phyloP scores from a whole-genome alignment of 2,329 filamentous ascomycete species.

The Cadophora sp. region DNA sequence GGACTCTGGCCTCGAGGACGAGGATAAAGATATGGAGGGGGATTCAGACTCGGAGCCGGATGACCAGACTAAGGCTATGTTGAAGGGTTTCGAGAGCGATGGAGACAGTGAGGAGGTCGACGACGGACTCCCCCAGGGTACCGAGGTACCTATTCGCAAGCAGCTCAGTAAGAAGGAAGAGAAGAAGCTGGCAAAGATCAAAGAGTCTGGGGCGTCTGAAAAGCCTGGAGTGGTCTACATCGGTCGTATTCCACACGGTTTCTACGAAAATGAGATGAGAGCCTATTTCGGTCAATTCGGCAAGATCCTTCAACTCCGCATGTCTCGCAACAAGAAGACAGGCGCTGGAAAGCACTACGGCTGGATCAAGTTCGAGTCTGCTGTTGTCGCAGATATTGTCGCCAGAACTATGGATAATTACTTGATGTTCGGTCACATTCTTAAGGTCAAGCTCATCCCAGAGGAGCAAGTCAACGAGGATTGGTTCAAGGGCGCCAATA shows the following conservation, averaged over 20 bases:
- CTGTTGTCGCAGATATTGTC: slow-evolving; percentile 87
- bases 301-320: slow-evolving; percentile 74
- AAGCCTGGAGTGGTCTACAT: slow-evolving; percentile 86
- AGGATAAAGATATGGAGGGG: slow-evolving; percentile 27
- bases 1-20: slow-evolving; percentile 27
- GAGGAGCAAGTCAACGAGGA: slow-evolving; percentile 79
- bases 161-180: slow-evolving; percentile 54
- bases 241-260: slow-evolving; percentile 90
- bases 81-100: slow-evolving; percentile 62
- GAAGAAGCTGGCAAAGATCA: slow-evolving; percentile 54
- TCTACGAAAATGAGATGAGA: slow-evolving; percentile 96
- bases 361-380: slow-evolving; percentile 84
- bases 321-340: slow-evolving; percentile 91
- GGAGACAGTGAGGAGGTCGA: slow-evolving; percentile 53
- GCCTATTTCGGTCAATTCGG: slow-evolving; percentile 96
- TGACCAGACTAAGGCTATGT: slow-evolving; percentile 59
- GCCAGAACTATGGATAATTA: slow-evolving; percentile 98
- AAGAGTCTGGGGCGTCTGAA: slow-evolving; percentile 51
- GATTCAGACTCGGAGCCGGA: slow-evolving; percentile 48
- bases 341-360: slow-evolving; percentile 93
- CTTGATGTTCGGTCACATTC: slow-evolving; percentile 89
- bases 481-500: slow-evolving; percentile 89
- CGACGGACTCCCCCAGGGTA: slow-evolving; percentile 52
- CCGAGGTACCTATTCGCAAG: slow-evolving; percentile 48
- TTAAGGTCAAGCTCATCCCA: slow-evolving; percentile 84